These are phyloP conservation scores for Lactarius evosmus DNA, from an alignment of 768 basidiomycete genomes.

Conservation along the genomic window DNA sequence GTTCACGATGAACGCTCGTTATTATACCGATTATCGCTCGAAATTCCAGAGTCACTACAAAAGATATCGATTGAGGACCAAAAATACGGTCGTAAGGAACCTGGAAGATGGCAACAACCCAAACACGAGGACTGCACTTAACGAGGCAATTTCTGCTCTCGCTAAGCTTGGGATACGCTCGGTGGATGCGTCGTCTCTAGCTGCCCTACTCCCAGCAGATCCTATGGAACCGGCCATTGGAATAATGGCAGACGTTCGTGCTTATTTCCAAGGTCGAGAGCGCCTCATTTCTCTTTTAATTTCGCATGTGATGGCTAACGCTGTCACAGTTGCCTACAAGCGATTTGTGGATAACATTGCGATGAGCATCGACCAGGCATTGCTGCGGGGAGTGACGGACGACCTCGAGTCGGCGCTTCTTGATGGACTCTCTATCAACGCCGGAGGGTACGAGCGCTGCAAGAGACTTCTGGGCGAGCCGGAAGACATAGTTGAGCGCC, in stretches of 20 bases:
- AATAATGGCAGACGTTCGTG: constrained; percentile 73
- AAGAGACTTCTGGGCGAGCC: constrained; percentile 49
- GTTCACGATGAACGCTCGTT: constrained; percentile 2
- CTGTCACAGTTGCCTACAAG: constrained; percentile 45
- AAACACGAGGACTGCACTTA: background rate
- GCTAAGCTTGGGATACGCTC: constrained; percentile 41
- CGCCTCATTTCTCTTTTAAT: constrained; percentile 16
- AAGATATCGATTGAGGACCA: constrained; percentile 17
- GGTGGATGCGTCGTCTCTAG: constrained; percentile 42
- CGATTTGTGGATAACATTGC: constrained; percentile 48
- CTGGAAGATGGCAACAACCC: background rate
- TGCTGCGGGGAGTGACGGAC: constrained; percentile 44
- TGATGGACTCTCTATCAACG: constrained; percentile 47
- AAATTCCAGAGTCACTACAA: constrained; percentile 38
- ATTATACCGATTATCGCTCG: constrained; percentile 12
- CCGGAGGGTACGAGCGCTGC: constrained; percentile 45
- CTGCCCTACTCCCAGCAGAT: constrained; percentile 51
- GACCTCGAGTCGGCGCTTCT: constrained; percentile 45
- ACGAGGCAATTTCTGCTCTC: constrained; percentile 28
- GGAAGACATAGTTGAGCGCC: constrained; percentile 39
- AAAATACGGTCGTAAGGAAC: constrained; percentile 3
- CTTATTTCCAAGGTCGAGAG: constrained; percentile 67
- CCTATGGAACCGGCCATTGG: constrained; percentile 48
- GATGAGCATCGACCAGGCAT: constrained; percentile 51
- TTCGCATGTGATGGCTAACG: constrained; percentile 8